These are phyloP conservation scores for Trichoderma sp. DNA, from an alignment of 2,329 filamentous ascomycete genomes.

Conservation along the genomic window DNA sequence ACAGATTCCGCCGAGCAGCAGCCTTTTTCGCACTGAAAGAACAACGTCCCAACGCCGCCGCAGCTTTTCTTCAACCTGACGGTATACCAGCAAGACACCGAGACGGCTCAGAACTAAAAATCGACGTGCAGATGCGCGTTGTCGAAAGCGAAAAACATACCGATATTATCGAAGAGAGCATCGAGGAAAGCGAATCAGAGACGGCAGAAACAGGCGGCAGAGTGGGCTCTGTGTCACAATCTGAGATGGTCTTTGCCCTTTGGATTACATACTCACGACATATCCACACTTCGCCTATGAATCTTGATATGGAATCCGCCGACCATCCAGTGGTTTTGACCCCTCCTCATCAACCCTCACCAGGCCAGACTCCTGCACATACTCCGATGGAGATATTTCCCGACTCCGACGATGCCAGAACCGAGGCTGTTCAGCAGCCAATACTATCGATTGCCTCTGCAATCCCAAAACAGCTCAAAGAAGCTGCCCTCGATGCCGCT, in stretches of 20 bases:
- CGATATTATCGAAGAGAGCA: slow-evolving; percentile 62
- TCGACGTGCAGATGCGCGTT: slow-evolving; percentile 95
- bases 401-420: slow-evolving; percentile 50
- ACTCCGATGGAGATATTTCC: slow-evolving; percentile 61
- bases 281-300: slow-evolving; percentile 68
- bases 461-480: slow-evolving; percentile 61
- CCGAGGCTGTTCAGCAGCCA: slow-evolving; percentile 36
- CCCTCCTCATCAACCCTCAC: slow-evolving; percentile 77
- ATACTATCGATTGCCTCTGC: slow-evolving; percentile 48
- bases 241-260: slow-evolving; percentile 88
- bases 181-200: slow-evolving; percentile 60
- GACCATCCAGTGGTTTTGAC: slow-evolving; percentile 67
- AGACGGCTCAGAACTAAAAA: slow-evolving; percentile 88
- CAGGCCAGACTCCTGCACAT: slow-evolving; percentile 67
- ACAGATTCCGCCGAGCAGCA: slow-evolving; percentile 88
- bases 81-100: slow-evolving; percentile 85
- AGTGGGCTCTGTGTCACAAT: slow-evolving; percentile 56
- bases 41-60: slow-evolving; percentile 75
- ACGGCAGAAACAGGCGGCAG: slow-evolving; percentile 41
- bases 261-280: slow-evolving; percentile 98
- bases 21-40: slow-evolving; percentile 83
- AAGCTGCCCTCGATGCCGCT: slow-evolving; percentile 59
- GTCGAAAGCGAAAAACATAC: slow-evolving; percentile 81
- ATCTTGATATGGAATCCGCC: slow-evolving; percentile 59
- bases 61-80: slow-evolving; percentile 80